Conservation (phyloP, 1,139 yeast genomes). For the Taphrina flavorubra region DNA sequence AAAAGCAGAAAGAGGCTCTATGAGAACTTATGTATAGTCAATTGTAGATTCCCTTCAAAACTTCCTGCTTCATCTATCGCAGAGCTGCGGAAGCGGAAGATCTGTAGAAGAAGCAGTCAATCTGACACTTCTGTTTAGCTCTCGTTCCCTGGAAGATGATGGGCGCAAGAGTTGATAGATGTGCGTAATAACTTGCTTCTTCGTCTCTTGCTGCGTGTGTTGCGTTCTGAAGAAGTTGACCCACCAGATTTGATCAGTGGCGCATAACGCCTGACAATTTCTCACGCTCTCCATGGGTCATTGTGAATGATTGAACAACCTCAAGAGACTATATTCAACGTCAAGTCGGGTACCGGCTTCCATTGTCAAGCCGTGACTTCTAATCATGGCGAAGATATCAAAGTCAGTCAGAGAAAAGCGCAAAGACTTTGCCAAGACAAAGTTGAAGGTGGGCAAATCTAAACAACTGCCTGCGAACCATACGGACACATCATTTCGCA, state of each 20-base stretch:
- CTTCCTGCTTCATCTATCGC: conserved; percentile 4
- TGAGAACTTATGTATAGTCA: not conserved
- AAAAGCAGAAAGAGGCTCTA: too few species aligned
- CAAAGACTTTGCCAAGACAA: conserved; percentile 59
- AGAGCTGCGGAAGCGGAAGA: conserved; percentile 5
- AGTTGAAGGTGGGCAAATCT: conserved; percentile 86
- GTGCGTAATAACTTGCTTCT: conserved; percentile 19
- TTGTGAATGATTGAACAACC: too few species aligned
- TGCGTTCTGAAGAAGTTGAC: too few species aligned
- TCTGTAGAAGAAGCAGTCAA: conserved; percentile 15
- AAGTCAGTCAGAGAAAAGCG: conserved; percentile 38
- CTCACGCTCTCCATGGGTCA: conserved; percentile 6
- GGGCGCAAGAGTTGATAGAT: conserved; percentile 18
- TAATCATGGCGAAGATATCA: conserved; percentile 33
- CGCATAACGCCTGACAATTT: not conserved
- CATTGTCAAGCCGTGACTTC: not conserved
- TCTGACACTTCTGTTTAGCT: conserved; percentile 30
- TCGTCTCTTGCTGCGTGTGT: not conserved
- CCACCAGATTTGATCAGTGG: not conserved
- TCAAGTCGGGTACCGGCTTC: too few species aligned
- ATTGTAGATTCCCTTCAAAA: conserved; percentile 26
- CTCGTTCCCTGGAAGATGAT: not conserved
- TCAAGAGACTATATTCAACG: too few species aligned
- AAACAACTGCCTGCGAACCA: conserved; percentile 71
- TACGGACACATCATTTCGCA: conserved; percentile 83